phyloP scores from a whole-genome alignment of 257 asterid genomes.

The Leptodermis oblonga region DNA sequence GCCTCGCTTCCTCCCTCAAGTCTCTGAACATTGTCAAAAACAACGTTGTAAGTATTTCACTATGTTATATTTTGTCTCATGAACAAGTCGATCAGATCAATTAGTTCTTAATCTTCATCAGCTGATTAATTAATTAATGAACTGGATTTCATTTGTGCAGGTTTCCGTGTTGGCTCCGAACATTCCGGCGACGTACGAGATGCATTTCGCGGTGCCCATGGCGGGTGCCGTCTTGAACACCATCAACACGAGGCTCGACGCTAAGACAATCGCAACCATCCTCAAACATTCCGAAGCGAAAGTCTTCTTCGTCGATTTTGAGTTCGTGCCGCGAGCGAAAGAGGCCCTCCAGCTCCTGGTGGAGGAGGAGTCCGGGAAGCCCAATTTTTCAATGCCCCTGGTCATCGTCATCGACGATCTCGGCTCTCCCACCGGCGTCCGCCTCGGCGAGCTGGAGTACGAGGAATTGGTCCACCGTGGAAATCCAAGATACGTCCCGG shows the following conservation, averaged over 20 bases:
- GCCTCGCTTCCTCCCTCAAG: constrained; percentile 69
- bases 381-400: constrained; percentile 34
- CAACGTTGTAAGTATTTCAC: constrained; percentile 48
- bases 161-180: constrained; percentile 88
- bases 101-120: not conserved
- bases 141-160: constrained; percentile 19
- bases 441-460: constrained; percentile 59
- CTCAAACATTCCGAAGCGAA: constrained; percentile 71
- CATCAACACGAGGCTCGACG: constrained; percentile 72
- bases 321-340: constrained; percentile 40
- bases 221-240: constrained; percentile 88
- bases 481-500: constrained; percentile 28
- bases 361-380: constrained; percentile 13
- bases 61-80: constrained; percentile 36
- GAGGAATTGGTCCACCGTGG: constrained; percentile 49
- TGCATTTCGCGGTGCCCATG: constrained; percentile 96
- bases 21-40: constrained; percentile 48
- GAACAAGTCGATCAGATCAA: not conserved
- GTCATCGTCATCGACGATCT: constrained; percentile 67
- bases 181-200: constrained; percentile 76
- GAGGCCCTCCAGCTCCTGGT: constrained; percentile 46
- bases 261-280: constrained; percentile 53
- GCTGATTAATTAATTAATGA: not conserved
- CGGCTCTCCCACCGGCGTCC: constrained; percentile 42
- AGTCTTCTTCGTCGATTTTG: constrained; percentile 56